Evolutionary conservation across 192 early-diverging fungal species (phyloP), one percentile per base, ranked within the genome.

Genomic region (Blastocladiella britannica): DNA sequence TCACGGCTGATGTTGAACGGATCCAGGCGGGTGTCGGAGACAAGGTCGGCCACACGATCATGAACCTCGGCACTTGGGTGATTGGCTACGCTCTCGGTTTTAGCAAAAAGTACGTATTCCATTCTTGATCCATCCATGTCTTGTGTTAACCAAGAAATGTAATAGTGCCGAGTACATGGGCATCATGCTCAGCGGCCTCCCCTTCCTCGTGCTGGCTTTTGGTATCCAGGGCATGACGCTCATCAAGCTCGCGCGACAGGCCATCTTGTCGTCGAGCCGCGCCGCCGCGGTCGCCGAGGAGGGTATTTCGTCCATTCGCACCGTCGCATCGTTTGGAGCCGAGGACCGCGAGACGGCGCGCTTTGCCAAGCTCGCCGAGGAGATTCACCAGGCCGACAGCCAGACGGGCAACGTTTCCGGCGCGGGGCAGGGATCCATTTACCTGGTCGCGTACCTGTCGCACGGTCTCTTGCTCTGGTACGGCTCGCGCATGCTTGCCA

Each of bases 11-110:
- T 52, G 88, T 83, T 20, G 80, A 83, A 31, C 53, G 88, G 57
- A 77, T 90, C 43, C 87, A 93, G 67, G 92, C 91, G 58, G 90
- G 87, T 37, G 82, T 88, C 22, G 75, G 77, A 22, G 88, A 89
- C 53, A 95, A 92, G 62, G 72, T 89, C 43, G 82, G 86, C 59
- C 67, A 83, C 37, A 69, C 84, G n/a, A n/a, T n/a, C n/a, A n/a
- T n/a, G n/a, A n/a, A n/a, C n/a, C n/a, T n/a, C n/a, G n/a, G n/a
- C n/a, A n/a, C n/a, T n/a, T n/a, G n/a, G n/a, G n/a, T n/a, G n/a
- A n/a, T n/a, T n/a, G n/a, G n/a, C n/a, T n/a, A n/a, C n/a, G n/a
- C n/a, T n/a, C n/a, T n/a, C n/a, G n/a, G n/a, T n/a, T n/a, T n/a
- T n/a, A n/a, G n/a, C n/a, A n/a, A n/a, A n/a, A n/a, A n/a, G n/a